phyloP scores from a whole-genome alignment of 345 rosid species.

The Theobroma cacao region DNA sequence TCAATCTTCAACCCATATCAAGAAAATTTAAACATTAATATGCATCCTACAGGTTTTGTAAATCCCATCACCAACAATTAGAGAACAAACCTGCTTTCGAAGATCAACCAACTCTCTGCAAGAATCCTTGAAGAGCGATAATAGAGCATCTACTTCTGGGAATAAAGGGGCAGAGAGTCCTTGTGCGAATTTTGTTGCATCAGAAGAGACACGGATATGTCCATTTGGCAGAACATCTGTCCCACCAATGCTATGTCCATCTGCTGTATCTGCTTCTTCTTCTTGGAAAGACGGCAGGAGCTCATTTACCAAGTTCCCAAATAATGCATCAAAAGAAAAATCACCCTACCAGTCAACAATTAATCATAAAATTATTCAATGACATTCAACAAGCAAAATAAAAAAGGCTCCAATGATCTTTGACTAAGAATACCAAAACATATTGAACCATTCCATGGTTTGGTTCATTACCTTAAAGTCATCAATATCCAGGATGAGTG shows the following conservation, averaged over 20 bases:
- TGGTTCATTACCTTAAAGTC: conserved; percentile 79
- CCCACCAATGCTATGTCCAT: conserved; percentile 59
- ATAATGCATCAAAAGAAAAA: conserved; percentile 92
- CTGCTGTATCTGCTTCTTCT: conserved; percentile 69
- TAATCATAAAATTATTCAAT: background rate
- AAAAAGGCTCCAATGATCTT: conserved; percentile 2
- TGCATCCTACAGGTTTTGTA: background rate
- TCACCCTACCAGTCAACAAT: conserved; percentile 63
- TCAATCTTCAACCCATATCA: conserved; percentile 63
- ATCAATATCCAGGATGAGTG: conserved; percentile 81
- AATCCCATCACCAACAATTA: background rate
- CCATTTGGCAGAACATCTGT: conserved; percentile 72
- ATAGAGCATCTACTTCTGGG: conserved; percentile 91
- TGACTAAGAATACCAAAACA: conserved; percentile 1
- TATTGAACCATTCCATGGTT: background rate
- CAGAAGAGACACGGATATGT: conserved; percentile 55
- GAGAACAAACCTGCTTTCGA: conserved; percentile 61
- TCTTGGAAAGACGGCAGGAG: conserved; percentile 81
- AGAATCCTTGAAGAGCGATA: conserved; percentile 85
- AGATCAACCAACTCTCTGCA: conserved; percentile 89
- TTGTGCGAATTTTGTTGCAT: conserved; percentile 50
- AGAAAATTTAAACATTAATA: conserved; percentile 14
- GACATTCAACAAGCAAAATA: conserved; percentile 6
- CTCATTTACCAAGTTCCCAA: conserved; percentile 85
- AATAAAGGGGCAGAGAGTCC: conserved; percentile 66